A percentile compares a stretch with the other conserved stretches of the same genome.
These are phyloP conservation scores for Lodderomyces margitis DNA, from an alignment of 1,139 yeast genomes.

Conservation along the genomic window DNA sequence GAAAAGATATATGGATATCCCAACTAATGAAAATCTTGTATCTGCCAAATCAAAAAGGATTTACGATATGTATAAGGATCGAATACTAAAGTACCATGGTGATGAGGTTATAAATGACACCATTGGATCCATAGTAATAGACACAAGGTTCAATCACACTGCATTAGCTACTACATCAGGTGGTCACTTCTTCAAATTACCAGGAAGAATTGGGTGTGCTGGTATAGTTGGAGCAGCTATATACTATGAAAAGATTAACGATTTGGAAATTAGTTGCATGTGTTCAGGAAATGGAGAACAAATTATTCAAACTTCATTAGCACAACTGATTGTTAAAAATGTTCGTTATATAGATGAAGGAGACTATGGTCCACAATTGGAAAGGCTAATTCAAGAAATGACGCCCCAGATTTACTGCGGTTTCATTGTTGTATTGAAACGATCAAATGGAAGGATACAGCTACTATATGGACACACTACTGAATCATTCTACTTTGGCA, in stretches of 20 bases:
- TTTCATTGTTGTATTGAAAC: slow-evolving; percentile 24
- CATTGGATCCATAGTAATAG: slow-evolving; percentile 24
- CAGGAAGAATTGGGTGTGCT: slow-evolving; percentile 56
- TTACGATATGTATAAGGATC: slow-evolving; percentile 16
- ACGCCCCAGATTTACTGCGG: slow-evolving; percentile 28
- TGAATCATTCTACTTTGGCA: slow-evolving; percentile 45
- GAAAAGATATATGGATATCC: slow-evolving; percentile 6
- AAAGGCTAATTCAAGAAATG: slow-evolving; percentile 10
- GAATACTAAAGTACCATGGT: slow-evolving; percentile 10
- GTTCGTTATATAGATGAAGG: slow-evolving; percentile 9
- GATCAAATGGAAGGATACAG: slow-evolving; percentile 13
- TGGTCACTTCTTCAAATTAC: slow-evolving; percentile 49
- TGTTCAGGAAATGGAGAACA: slow-evolving; percentile 61
- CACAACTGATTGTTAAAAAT: slow-evolving; percentile 25
- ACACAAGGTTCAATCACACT: slow-evolving; percentile 17
- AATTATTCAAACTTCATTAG: slow-evolving; percentile 41
- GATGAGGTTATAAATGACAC: slow-evolving; percentile 24
- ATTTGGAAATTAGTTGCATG: slow-evolving; percentile 33
- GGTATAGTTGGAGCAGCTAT: slow-evolving; percentile 48
- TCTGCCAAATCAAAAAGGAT: slow-evolving; percentile 18
- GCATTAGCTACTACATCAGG: slow-evolving; percentile 48
- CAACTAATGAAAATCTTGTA: slow-evolving; percentile 13
- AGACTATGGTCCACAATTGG: slow-evolving; percentile 15
- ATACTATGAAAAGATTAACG: slow-evolving; percentile 8
- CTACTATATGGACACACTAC: slow-evolving; percentile 44